These are phyloP conservation scores for Fomitopsis serialis DNA, from an alignment of 768 basidiomycete genomes.

Conservation along the genomic window DNA sequence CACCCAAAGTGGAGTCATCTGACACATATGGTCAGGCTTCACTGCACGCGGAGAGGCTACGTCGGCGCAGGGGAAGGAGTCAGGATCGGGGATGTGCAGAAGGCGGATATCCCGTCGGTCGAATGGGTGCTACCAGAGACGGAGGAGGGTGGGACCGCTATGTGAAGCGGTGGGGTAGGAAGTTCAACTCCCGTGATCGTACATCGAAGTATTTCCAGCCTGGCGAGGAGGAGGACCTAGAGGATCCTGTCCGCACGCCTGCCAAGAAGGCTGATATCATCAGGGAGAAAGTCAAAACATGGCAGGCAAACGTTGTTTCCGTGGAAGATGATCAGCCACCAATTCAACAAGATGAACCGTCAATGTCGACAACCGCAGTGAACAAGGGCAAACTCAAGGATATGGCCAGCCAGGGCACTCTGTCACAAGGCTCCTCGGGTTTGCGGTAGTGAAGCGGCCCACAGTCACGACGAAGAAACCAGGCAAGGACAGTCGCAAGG, in stretches of 20 bases:
- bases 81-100: conserved; percentile 19
- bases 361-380: not conserved
- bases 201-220: conserved; percentile 15
- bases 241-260: not conserved
- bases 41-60: conserved; percentile 31
- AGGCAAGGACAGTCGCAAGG: not conserved
- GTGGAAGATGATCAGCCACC: not conserved
- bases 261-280: conserved; percentile 22
- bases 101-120: conserved; percentile 18
- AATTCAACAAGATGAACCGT: conserved; percentile 13
- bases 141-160: conserved; percentile 46
- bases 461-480: conserved; percentile 2
- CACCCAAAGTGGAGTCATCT: conserved; percentile 45
- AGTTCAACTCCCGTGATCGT: conserved; percentile 3
- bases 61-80: conserved; percentile 19
- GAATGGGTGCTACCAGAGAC: conserved; percentile 37
- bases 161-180: conserved; percentile 32
- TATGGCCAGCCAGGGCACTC: not conserved
- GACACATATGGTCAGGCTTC: conserved; percentile 33
- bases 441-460: conserved; percentile 37
- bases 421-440: conserved; percentile 30
- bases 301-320: conserved; percentile 26
- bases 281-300: conserved; percentile 30
- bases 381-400: conserved; percentile 10
- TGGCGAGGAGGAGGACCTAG: conserved; percentile 1